Base-by-base conservation (phyloP, 106 monocot species). In the Alisma plantagoaquatica region DNA sequence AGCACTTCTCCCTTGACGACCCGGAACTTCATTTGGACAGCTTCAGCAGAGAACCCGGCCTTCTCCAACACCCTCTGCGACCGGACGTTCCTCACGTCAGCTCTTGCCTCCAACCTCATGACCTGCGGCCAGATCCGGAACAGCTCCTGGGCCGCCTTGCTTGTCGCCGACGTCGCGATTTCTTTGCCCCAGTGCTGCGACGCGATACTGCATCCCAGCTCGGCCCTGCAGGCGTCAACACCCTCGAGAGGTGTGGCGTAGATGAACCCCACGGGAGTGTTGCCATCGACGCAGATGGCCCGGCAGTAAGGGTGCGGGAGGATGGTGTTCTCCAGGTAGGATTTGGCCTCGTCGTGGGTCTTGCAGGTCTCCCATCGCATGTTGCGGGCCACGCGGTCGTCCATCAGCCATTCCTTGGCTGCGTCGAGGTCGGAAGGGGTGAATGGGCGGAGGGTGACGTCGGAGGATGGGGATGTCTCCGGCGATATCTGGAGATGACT, bases 251-350 rank as follows among this genome's bases (percentile, higher is more conserved):
- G 33, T 21, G 2, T 23, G 4, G 22, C 55, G 25, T 22, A 14
- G 0, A 56, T 4, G 55, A 38, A 32, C 30, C 55, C 55, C 19
- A 27, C 55, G 18, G 55, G 32, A 1, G 10, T 59, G 35, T 1
- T 7, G 9, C 33, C 55, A 23, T 33, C 30, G 21, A 56, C 21
- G 35, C 55, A 56, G 55, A 56, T 38, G 22, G 55, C 88, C 3
- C 75, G 65, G 75, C 60, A 76, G 66, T 70, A 89, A 1, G 88
- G 88, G 60, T 70, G 83, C 25, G 75, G 54, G 52, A 89, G 52
- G 17, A 89, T 56, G 9, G 32, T 3, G 16, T 43, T 53, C 16
- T 2, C 15, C 10, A 56, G 19, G 55, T 33, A 56, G 33, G 14
- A 20, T 2, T 2, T 23, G 55, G 35, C 33, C 16, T 14, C 0